Evolutionary conservation across 1,284 basidiomycete genomes (phyloP).

Genomic region (Ceratobasidium sp.): DNA sequence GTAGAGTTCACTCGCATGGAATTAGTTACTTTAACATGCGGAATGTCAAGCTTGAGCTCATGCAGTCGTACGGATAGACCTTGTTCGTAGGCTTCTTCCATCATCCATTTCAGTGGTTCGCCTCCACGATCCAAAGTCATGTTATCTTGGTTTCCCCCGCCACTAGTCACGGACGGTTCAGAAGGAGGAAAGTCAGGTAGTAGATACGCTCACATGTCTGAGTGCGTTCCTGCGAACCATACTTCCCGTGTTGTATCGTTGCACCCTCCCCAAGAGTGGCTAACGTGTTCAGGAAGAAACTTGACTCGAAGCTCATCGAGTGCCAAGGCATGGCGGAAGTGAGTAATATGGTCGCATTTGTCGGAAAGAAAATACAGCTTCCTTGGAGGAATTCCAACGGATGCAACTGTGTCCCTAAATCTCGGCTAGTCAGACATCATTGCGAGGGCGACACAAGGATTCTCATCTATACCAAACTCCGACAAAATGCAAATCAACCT

Average conservation of each 20-base stretch:
- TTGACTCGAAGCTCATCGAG: conserved; percentile 44
- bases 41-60: neutral
- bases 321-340: conserved; percentile 44
- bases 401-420: conserved; percentile 13
- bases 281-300: conserved; percentile 5
- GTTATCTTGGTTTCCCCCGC: conserved; percentile 51
- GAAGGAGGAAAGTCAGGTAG: neutral
- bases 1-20: neutral
- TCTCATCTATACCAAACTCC: conserved; percentile 1
- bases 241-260: too few species aligned
- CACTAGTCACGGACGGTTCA: conserved; percentile 38
- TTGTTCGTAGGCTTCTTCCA: conserved; percentile 46
- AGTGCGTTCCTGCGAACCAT: too few species aligned
- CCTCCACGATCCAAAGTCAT: conserved; percentile 26
- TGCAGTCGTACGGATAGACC: conserved; percentile 45
- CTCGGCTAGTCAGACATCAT: neutral
- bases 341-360: conserved; percentile 8
- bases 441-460: neutral
- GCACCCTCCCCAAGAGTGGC: too few species aligned
- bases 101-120: conserved; percentile 51
- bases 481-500: neutral
- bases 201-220: too few species aligned
- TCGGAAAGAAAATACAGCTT: neutral
- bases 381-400: neutral
- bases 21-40: conserved; percentile 1